Conservation (phyloP, 306 rosid species). For the Prunus padus region DNA sequence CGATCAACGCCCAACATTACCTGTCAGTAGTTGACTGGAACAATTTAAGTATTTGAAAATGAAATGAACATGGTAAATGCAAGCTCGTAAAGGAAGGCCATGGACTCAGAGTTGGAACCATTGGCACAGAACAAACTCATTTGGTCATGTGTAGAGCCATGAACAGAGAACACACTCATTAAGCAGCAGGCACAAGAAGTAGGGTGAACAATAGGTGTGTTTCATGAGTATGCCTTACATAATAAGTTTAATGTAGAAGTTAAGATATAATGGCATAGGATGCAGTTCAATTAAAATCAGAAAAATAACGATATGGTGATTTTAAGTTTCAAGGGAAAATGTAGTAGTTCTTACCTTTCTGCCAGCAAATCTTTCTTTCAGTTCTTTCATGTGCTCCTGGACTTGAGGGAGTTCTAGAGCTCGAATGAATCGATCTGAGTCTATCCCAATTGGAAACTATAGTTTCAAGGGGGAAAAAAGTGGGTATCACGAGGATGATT, state of each 20-base stretch:
- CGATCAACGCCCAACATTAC: constrained; percentile 96
- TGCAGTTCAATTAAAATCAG: neutral
- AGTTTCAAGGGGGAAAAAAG: constrained; percentile 29
- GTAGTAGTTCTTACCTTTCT: constrained; percentile 58
- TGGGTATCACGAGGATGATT: constrained; percentile 32
- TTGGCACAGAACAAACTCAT: neutral
- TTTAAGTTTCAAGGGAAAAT: neutral
- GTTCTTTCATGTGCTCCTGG: constrained; percentile 75
- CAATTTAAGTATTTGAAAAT: constrained; percentile 25
- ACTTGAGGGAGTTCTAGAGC: constrained; percentile 88
- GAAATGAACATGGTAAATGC: constrained; percentile 12
- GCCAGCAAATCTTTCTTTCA: constrained; percentile 86
- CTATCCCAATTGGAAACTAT: constrained; percentile 98
- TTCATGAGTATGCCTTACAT: neutral
- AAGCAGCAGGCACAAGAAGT: neutral
- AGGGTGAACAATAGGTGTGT: neutral
- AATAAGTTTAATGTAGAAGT: neutral
- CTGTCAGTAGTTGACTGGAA: constrained; percentile 49
- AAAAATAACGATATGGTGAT: constrained; percentile 2
- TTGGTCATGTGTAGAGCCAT: neutral
- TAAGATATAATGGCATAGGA: neutral
- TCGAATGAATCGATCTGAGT: constrained; percentile 76
- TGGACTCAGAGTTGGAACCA: neutral
- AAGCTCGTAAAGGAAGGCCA: neutral
- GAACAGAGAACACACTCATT: neutral